Evolutionary conservation across 768 basidiomycete species (phyloP).

Genomic region (Erythrobasidium yunnanense): DNA sequence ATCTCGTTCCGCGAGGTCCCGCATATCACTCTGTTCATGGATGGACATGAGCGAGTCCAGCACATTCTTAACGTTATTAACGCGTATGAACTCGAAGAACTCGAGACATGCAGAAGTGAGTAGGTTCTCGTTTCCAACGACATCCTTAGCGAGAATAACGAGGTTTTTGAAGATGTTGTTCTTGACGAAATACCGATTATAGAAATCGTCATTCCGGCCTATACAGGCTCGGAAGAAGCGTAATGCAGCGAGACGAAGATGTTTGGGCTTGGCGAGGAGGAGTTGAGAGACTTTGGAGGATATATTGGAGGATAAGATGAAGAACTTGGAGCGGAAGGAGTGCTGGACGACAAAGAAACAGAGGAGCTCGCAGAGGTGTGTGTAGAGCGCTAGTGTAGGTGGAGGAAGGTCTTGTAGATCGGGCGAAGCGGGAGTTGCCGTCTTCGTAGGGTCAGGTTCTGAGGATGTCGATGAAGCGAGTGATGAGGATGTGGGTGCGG

Average conservation of each 20-base stretch:
- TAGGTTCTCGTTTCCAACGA: conserved; percentile 78
- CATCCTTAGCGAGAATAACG: conserved; percentile 39
- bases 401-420: conserved; percentile 46
- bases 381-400: conserved; percentile 55
- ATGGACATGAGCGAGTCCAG: not conserved
- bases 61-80: conserved; percentile 46
- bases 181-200: conserved; percentile 69
- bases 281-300: conserved; percentile 63
- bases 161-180: conserved; percentile 72
- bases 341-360: conserved; percentile 82
- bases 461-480: not conserved
- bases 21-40: not conserved
- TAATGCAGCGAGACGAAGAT: conserved; percentile 81
- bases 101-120: conserved; percentile 91
- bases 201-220: conserved; percentile 53
- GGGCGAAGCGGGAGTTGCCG: conserved; percentile 12
- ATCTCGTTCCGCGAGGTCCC: not conserved
- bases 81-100: conserved; percentile 80
- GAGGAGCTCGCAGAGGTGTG: conserved; percentile 81
- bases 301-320: conserved; percentile 69
- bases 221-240: conserved; percentile 81
- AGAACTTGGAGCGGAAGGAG: conserved; percentile 82
- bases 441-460: conserved; percentile 42
- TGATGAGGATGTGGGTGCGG: not conserved
- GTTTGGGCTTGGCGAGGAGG: conserved; percentile 74